Evolutionary conservation across 305 asterid genomes (phyloP).

Genomic region (Fraxinus nigra): DNA sequence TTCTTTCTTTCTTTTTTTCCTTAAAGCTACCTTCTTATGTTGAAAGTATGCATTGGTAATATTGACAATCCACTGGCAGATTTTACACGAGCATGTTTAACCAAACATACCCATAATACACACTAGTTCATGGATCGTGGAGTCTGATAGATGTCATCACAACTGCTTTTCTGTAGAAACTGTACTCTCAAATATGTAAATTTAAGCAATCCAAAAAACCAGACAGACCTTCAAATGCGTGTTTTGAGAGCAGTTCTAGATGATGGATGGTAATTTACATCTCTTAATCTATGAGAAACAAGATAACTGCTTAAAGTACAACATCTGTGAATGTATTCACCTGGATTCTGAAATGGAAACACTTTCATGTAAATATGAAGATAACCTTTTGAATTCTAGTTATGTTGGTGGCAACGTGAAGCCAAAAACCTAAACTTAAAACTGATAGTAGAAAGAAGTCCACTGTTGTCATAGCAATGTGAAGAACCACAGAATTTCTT

Average conservation of each 20-base stretch:
- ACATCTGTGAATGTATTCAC: neutral
- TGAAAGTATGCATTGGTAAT: neutral
- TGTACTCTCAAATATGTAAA: neutral
- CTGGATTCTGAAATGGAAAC: neutral
- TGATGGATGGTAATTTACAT: neutral
- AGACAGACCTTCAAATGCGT: neutral
- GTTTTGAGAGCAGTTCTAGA: neutral
- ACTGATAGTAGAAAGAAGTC: slow-evolving; percentile 4
- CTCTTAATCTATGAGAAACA: slow-evolving; percentile 7
- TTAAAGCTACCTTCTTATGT: neutral
- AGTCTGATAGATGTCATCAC: neutral
- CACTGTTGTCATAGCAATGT: neutral
- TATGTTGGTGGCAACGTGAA: slow-evolving; percentile 2
- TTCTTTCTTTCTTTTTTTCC: neutral
- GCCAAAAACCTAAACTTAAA: slow-evolving; percentile 2
- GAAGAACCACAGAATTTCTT: neutral
- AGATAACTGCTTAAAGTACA: neutral
- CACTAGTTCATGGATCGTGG: neutral
- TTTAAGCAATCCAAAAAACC: neutral
- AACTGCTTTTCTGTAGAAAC: neutral
- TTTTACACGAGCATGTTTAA: neutral
- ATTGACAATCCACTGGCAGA: neutral
- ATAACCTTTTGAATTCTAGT: neutral
- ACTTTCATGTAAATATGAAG: slow-evolving; percentile 9
- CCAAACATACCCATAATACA: neutral